phyloP scores from a whole-genome alignment of 208 protist species.

The Trypanosoma congolense region DNA sequence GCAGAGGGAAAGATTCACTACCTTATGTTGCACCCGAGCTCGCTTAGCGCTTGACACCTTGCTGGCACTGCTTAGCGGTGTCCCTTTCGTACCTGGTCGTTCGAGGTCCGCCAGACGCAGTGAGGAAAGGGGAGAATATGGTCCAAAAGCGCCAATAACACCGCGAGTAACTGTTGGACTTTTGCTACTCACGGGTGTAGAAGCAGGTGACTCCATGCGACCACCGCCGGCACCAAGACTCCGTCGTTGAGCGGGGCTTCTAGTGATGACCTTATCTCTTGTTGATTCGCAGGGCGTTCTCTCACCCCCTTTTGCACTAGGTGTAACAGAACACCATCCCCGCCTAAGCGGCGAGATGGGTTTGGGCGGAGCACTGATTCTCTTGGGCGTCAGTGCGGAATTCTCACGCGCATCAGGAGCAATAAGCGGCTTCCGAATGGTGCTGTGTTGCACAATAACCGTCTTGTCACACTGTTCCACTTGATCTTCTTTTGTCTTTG shows the following conservation, averaged over 20 bases:
- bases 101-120: conserved; percentile 15
- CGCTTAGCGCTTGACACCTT: conserved; percentile 20
- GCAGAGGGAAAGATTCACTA: conserved; percentile 65
- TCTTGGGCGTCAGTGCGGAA: conserved; percentile 1
- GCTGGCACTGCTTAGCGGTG: neutral
- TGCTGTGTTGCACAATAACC: conserved; percentile 13
- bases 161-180: neutral
- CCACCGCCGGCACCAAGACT: neutral
- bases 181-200: neutral
- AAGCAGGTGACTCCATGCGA: neutral
- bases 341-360: neutral
- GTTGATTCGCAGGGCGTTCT: neutral
- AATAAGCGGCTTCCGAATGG: conserved; percentile 9
- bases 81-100: conserved; percentile 18
- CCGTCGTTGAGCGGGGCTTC: neutral
- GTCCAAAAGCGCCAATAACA: neutral
- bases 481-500: neutral
- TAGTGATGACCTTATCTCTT: neutral
- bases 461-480: neutral
- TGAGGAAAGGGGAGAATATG: conserved; percentile 1
- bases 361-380: neutral
- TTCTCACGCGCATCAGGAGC: neutral
- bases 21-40: conserved; percentile 39
- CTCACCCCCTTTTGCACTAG: neutral
- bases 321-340: neutral